Percentiles rank a stretch among this genome's conserved stretches.
phyloP scores from a whole-genome alignment of 2,329 filamentous ascomycete genomes.

The Penicillium sp. region DNA sequence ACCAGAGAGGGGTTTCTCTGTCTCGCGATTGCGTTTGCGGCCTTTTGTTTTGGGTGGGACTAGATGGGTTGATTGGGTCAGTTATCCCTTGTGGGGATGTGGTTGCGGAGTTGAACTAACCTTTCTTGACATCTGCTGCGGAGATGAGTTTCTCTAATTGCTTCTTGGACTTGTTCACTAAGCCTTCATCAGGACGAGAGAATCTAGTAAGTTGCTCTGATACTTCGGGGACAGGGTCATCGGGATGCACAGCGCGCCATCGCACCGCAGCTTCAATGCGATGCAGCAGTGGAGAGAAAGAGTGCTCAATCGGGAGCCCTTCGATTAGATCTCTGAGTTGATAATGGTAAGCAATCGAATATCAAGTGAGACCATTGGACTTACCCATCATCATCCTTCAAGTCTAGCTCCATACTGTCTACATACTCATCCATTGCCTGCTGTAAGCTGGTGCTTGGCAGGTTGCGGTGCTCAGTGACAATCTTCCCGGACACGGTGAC shows the following conservation, averaged over 20 bases:
- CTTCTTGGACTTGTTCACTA: constrained; percentile 60
- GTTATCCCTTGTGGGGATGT: constrained; percentile 10
- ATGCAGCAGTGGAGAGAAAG: constrained; percentile 83
- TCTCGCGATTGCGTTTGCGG: constrained; percentile 65
- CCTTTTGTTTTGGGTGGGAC: constrained; percentile 79
- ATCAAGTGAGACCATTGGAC: constrained; percentile 13
- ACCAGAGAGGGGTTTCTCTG: constrained; percentile 81
- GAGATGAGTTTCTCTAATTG: constrained; percentile 64
- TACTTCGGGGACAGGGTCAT: constrained; percentile 61
- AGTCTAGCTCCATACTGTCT: constrained; percentile 84
- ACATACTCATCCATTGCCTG: constrained; percentile 89
- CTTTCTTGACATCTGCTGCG: constrained; percentile 79
- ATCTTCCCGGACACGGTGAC: constrained; percentile 81
- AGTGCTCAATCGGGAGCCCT: constrained; percentile 76
- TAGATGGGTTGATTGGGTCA: constrained; percentile 35
- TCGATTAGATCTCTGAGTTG: constrained; percentile 55
- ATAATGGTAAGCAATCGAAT: constrained; percentile 5
- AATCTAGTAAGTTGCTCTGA: constrained; percentile 69
- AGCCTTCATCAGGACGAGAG: constrained; percentile 67
- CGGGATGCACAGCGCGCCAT: constrained; percentile 74
- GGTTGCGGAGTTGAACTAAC: constrained; percentile 37
- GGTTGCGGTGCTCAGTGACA: constrained; percentile 76
- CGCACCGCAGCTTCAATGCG: constrained; percentile 83
- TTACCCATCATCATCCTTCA: constrained; percentile 72
- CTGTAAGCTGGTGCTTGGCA: constrained; percentile 73